Evolutionary conservation across 306 rosid species (phyloP).

Genomic region (Castanea sativa): DNA sequence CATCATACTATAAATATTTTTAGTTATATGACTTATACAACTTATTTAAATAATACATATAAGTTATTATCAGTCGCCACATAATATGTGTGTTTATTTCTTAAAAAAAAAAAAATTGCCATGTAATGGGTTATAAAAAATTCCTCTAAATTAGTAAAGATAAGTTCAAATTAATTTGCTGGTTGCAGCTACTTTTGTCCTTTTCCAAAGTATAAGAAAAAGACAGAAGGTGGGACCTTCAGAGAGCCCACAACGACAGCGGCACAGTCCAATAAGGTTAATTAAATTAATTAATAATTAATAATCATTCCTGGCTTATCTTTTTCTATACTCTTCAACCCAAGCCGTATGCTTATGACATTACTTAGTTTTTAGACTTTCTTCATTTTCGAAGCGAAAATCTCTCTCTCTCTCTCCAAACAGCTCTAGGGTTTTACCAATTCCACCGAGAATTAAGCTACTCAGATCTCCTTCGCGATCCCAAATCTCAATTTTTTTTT

Average conservation of each 20-base stretch:
- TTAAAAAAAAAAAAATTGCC: too few relatives aligned
- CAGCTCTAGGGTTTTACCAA: slow-evolving; percentile 22
- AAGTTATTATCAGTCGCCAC: too few relatives aligned
- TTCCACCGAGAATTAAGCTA: slow-evolving; percentile 21
- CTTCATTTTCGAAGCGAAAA: neutral
- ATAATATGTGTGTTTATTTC: too few relatives aligned
- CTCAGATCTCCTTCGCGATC: neutral
- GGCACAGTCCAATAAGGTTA: neutral
- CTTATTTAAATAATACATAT: too few relatives aligned
- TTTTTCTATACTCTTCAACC: too few relatives aligned
- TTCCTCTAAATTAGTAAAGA: too few relatives aligned
- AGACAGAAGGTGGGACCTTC: neutral
- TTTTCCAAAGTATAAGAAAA: too few relatives aligned
- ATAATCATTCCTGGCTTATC: neutral
- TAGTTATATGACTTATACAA: too few relatives aligned
- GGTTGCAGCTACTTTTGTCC: too few relatives aligned
- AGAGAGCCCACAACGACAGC: neutral
- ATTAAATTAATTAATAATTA: neutral
- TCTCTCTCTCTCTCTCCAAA: neutral
- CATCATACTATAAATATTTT: too few relatives aligned
- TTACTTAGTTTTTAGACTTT: neutral
- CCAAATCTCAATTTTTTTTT: neutral
- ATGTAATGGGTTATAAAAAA: too few relatives aligned
- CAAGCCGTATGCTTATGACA: neutral
- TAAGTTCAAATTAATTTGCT: too few relatives aligned